Evolutionary conservation across 352 stramenopile species (phyloP), one percentile per base, ranked within the genome.

Genomic region (Phytophthora palmivora): DNA sequence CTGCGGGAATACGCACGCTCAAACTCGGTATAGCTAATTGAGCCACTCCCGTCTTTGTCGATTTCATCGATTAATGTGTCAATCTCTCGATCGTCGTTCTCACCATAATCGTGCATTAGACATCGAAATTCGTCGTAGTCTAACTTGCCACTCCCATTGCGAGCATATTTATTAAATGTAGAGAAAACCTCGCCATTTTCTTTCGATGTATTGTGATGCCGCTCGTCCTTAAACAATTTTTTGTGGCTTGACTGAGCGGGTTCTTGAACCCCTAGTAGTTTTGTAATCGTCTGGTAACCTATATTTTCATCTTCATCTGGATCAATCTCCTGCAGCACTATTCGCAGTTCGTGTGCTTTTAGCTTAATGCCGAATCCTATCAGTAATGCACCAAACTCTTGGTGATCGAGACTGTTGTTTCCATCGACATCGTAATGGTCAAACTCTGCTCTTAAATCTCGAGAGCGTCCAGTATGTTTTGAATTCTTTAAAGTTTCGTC

Each of bases 361-460:
- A 91, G 34, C 33, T 88, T 88, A 21, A 91, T 65, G 4, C 82
- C 82, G 4, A 91, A 55, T 4, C 76, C 62, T 50, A 85, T 53
- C 0, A 91, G 57, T 9, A 91, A 72, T 8, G 78, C 78, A 1
- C 69, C 63, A 43, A 91, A 91, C 46, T 91, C 82, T 26, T 85
- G 71, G 37, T 83, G 79, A 46, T 89, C 78, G 0, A 91, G 71
- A 28, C 67, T 59, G 8, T 72, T 62, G 34, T 48, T 88, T n/a
- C 63, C 68, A 10, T 89, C 74, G 6, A 72, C 47, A 44, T 88
- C 82, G 28, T 79, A 91, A 26, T 78, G 70, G 3, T 32, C 54
- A 46, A 89, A 91, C 19, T 85, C 78, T 3, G 59, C 39, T 9
- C 57, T 64, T 6, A 91, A 15, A 18, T 68, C 48, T 19, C 53